These are phyloP conservation scores for Musa balbisiana DNA, from an alignment of 202 grass and related monocot species.

Conservation along the genomic window DNA sequence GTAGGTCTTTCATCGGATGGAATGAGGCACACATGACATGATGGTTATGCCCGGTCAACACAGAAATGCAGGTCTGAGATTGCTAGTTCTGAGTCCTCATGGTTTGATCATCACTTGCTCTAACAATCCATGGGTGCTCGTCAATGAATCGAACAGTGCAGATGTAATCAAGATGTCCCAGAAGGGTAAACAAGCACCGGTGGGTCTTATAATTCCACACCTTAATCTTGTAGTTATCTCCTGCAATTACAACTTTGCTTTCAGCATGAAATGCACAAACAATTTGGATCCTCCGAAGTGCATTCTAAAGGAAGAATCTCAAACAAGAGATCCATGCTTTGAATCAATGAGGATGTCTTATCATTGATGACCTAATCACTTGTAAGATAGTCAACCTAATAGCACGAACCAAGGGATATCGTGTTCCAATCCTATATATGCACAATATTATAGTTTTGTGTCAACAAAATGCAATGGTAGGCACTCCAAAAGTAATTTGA, in stretches of 20 bases:
- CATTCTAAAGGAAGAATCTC: not conserved
- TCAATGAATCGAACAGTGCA: constrained; percentile 88
- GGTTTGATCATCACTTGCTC: constrained; percentile 88
- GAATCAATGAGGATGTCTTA: too few relatives aligned
- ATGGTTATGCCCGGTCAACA: constrained; percentile 93
- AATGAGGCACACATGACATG: constrained; percentile 96
- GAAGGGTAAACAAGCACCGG: constrained; percentile 83
- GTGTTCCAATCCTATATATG: too few relatives aligned
- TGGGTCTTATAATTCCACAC: constrained; percentile 99
- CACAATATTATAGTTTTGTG: too few relatives aligned
- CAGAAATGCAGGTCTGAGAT: constrained; percentile 84
- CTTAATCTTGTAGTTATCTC: constrained; percentile 98
- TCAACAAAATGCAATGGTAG: too few relatives aligned
- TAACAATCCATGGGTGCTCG: constrained; percentile 90
- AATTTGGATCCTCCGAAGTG: not conserved
- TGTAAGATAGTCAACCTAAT: too few relatives aligned
- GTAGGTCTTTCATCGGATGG: constrained; percentile 88
- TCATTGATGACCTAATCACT: not conserved
- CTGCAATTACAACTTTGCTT: constrained; percentile 32
- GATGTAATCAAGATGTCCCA: constrained; percentile 94
- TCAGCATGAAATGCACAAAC: not conserved
- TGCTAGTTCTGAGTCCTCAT: constrained; percentile 99
- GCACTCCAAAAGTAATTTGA: too few relatives aligned
- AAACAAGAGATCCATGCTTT: not conserved
- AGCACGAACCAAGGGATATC: too few relatives aligned